Base-by-base conservation (phyloP, 73 alveolate species). In the Uronychia setigera region DNA sequence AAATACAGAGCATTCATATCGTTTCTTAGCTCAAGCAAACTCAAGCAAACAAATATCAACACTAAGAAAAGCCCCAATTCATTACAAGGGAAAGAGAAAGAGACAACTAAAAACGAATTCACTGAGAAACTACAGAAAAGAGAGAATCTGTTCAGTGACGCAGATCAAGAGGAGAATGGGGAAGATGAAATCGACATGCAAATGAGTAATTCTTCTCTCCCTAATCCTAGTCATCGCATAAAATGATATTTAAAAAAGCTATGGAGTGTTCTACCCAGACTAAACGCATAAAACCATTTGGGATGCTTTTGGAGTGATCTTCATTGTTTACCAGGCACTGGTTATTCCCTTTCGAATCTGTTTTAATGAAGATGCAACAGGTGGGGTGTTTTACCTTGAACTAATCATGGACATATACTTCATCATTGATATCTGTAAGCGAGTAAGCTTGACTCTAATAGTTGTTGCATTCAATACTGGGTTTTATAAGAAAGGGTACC, bases 401-500 rank as follows among this genome's bases (percentile, higher is more conserved):
- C 31, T 31, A 0, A 25, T 87, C 31, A 81, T 91, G 67, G 92
- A 88, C 35, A 27, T 86, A 0, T 59, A 32, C 29, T 91, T 86
- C 79, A 46, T 91, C 79, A 0, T 87, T 1, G 96, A 91, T 67
- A 80, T 91, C 13, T 5, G 67, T 46, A 46, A 19, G 67, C 19
- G 67, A 5, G 5, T 46, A 46, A n/a, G n/a, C n/a, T n/a, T n/a
- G 67, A 11, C 19, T 19, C 5, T 19, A 19, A 19, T 5, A 46
- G 78, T 31, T 0, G 32, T 91, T 33, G 81, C 74, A 29, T 86
- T 87, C 59, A 91, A 91, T 60, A 91, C 96, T 0, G 96, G 96
- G 74, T 91, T 86, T 74, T 91, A 91, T 33, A 80, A 83, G 75
- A 85, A 85, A 31, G 96, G 96, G n/a, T 67, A 91, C 29, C 75